phyloP scores from a whole-genome alignment of 2,329 filamentous ascomycete genomes.

The Pseudocercospora cruenta region DNA sequence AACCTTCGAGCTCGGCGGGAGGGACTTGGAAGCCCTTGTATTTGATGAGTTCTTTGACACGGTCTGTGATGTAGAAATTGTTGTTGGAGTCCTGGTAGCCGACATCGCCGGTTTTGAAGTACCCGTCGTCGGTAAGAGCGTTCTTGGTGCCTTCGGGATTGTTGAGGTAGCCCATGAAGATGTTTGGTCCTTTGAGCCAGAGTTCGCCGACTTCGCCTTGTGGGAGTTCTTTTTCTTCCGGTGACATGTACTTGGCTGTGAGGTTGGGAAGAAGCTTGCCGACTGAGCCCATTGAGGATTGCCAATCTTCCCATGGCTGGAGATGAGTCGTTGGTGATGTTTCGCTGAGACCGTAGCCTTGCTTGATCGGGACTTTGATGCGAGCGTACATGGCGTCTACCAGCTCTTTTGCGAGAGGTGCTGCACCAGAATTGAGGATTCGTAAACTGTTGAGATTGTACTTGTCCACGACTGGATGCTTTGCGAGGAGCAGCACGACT shows the following conservation, averaged over 20 bases:
- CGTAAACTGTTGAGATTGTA: constrained; percentile 80
- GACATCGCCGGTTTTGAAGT: constrained; percentile 87
- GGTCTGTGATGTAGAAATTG: constrained; percentile 87
- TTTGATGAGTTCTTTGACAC: constrained; percentile 69
- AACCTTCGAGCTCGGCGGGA: constrained; percentile 48
- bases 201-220: constrained; percentile 81
- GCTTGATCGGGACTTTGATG: constrained; percentile 80
- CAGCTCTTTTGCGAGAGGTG: constrained; percentile 79
- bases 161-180: constrained; percentile 87
- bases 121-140: constrained; percentile 75
- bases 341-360: constrained; percentile 89
- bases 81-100: constrained; percentile 74
- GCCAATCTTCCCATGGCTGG: constrained; percentile 74
- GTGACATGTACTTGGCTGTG: constrained; percentile 77
- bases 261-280: constrained; percentile 79
- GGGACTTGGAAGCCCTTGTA: constrained; percentile 44
- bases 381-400: constrained; percentile 75
- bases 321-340: constrained; percentile 78
- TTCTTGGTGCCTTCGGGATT: constrained; percentile 70
- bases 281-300: constrained; percentile 74
- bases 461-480: constrained; percentile 74
- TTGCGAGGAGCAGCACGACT: constrained; percentile 77
- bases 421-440: constrained; percentile 86
- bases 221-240: constrained; percentile 65
- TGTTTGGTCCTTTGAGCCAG: constrained; percentile 73